Evolutionary conservation across 73 alveolate genomes (phyloP).

Genomic region (Paramecium biaurelia): DNA sequence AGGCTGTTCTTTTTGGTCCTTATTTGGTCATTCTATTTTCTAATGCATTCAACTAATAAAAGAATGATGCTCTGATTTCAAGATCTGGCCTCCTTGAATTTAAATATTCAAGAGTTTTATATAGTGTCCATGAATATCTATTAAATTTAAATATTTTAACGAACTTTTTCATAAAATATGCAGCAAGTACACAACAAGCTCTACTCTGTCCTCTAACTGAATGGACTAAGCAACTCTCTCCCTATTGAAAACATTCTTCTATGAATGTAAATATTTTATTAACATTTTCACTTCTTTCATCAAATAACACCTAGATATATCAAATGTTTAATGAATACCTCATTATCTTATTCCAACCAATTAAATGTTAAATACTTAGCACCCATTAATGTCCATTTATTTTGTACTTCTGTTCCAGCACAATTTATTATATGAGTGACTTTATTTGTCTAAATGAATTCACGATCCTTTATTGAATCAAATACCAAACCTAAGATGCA

Average conservation of each 20-base stretch:
- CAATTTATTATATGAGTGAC: conserved; percentile 96
- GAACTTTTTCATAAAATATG: conserved; percentile 92
- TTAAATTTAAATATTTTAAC: background rate
- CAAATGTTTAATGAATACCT: conserved; percentile 58
- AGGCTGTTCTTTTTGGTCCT: conserved; percentile 77
- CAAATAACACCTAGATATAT: conserved; percentile 77
- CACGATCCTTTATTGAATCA: conserved; percentile 76
- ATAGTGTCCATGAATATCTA: conserved; percentile 80
- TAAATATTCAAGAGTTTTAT: conserved; percentile 85
- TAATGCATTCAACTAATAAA: conserved; percentile 76
- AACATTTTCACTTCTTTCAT: conserved; percentile 87
- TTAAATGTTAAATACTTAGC: conserved; percentile 87
- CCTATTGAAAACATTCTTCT: conserved; percentile 91
- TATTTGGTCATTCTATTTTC: conserved; percentile 69
- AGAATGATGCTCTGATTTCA: conserved; percentile 78
- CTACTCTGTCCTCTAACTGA: conserved; percentile 96
- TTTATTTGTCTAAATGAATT: conserved; percentile 93
- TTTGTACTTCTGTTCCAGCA: conserved; percentile 89
- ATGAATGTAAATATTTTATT: conserved; percentile 90
- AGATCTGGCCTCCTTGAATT: conserved; percentile 93
- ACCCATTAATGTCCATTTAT: conserved; percentile 95
- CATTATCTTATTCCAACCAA: conserved; percentile 93
- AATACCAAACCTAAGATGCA: conserved; percentile 73
- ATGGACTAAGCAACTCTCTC: conserved; percentile 98
- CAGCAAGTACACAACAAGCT: conserved; percentile 91